Conservation (phyloP, 2,329 filamentous ascomycete genomes). For the Basipetospora chlamydospora region DNA sequence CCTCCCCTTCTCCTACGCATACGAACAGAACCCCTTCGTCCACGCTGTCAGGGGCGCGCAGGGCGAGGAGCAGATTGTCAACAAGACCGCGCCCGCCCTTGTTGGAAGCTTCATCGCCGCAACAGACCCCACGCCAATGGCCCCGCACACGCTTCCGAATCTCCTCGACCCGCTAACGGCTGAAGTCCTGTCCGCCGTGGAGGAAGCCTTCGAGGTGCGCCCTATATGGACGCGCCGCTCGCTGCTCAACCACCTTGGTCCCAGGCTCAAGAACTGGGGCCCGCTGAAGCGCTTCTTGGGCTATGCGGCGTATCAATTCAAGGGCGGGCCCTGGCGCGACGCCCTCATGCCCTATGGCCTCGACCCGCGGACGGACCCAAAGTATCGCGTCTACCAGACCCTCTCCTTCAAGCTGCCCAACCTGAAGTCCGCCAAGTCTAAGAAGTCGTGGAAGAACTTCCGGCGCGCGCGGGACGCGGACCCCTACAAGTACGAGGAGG, state of each 20-base stretch:
- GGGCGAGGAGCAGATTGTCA: conserved; percentile 38
- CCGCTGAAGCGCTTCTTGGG: conserved; percentile 61
- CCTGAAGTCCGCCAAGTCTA: conserved; percentile 23
- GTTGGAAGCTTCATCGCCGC: conserved; percentile 43
- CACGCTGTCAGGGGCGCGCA: conserved; percentile 43
- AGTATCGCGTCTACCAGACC: conserved; percentile 74
- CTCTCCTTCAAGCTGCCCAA: conserved; percentile 66
- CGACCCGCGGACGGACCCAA: conserved; percentile 65
- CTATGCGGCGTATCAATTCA: conserved; percentile 84
- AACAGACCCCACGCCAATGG: conserved; percentile 45
- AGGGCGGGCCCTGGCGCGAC: conserved; percentile 83
- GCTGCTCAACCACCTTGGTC: conserved; percentile 56
- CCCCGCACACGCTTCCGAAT: conserved; percentile 46
- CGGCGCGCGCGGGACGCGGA: conserved; percentile 23
- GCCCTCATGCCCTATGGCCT: conserved; percentile 73
- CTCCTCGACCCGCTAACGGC: conserved; percentile 47
- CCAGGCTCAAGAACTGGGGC: conserved; percentile 35
- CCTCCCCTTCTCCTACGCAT: conserved; percentile 65
- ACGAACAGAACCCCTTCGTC: conserved; percentile 74
- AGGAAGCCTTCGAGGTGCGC: conserved; percentile 52
- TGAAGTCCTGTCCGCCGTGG: conserved; percentile 48
- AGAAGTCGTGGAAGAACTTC: conserved; percentile 34
- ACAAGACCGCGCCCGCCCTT: conserved; percentile 43
- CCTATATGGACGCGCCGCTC: conserved; percentile 80
- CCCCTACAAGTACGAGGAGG: conserved; percentile 22